phyloP scores from a whole-genome alignment of 495 filamentous ascomycete genomes.

The Hypoxylon subgilvum region DNA sequence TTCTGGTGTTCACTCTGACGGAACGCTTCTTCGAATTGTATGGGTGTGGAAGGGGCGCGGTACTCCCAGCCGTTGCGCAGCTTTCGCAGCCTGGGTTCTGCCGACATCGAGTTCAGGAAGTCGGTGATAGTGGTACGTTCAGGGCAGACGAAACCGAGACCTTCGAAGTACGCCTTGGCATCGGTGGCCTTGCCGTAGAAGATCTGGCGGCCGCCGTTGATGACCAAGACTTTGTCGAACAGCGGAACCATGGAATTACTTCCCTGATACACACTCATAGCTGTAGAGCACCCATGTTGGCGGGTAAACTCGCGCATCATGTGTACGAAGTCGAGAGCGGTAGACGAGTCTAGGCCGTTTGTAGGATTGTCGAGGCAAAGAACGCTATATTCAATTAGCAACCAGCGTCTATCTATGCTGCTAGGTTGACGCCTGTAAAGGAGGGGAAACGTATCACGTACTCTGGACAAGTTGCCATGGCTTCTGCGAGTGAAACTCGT shows the following conservation, averaged over 20 bases:
- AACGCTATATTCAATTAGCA: slow-evolving; percentile 37
- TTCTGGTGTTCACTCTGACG: not conserved
- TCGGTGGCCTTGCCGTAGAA: slow-evolving; percentile 62
- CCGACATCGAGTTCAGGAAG: slow-evolving; percentile 77
- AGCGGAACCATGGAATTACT: slow-evolving; percentile 69
- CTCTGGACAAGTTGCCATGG: slow-evolving; percentile 5
- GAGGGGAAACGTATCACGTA: too few species aligned
- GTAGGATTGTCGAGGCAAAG: slow-evolving; percentile 61
- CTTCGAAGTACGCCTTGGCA: slow-evolving; percentile 64
- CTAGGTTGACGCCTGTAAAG: slow-evolving; percentile 10
- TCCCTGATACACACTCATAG: slow-evolving; percentile 76
- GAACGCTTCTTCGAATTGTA: slow-evolving; percentile 4
- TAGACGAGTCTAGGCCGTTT: slow-evolving; percentile 56
- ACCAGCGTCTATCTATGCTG: not conserved
- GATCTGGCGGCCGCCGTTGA: slow-evolving; percentile 68
- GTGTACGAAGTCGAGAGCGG: slow-evolving; percentile 55
- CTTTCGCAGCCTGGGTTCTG: slow-evolving; percentile 16
- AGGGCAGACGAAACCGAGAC: slow-evolving; percentile 71
- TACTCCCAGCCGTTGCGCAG: not conserved
- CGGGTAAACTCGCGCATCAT: slow-evolving; percentile 60
- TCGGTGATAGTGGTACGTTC: slow-evolving; percentile 73
- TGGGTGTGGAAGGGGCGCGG: not conserved
- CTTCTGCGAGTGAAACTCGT: slow-evolving; percentile 59
- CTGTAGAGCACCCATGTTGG: slow-evolving; percentile 58
- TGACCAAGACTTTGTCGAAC: slow-evolving; percentile 66